Percentiles rank a stretch among this genome's conserved stretches.
Conservation (phyloP, 805 yeast genomes). For the Kuraishia piskuri region DNA sequence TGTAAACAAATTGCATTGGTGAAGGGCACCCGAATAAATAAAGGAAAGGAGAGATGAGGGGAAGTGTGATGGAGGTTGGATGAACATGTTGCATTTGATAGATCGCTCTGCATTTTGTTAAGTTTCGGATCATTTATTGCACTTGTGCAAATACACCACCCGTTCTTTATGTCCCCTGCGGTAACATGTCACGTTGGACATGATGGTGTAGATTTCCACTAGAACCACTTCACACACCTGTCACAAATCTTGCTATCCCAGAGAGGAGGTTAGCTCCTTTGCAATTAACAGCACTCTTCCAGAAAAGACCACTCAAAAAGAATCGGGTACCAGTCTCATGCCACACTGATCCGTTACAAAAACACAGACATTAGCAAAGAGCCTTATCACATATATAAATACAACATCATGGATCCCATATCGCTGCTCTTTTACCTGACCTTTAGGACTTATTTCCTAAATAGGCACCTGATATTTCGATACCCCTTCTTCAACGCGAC, state of each 20-base stretch:
- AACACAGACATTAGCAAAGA: background rate
- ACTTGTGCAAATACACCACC: too few species aligned
- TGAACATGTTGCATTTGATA: too few species aligned
- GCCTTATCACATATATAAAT: background rate
- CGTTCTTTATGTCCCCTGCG: background rate
- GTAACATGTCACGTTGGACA: background rate
- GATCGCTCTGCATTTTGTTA: too few species aligned
- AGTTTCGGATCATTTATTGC: too few species aligned
- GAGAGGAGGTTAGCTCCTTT: background rate
- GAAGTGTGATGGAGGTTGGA: too few species aligned
- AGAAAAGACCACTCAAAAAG: background rate
- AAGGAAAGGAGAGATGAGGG: background rate
- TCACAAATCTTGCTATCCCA: background rate
- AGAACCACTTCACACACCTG: background rate
- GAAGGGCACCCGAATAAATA: background rate
- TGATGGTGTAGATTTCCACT: background rate
- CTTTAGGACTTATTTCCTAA: background rate
- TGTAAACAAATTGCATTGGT: background rate
- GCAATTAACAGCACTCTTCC: background rate
- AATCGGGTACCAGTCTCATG: background rate
- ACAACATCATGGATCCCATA: background rate
- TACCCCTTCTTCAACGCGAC: background rate
- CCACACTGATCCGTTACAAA: too few species aligned
- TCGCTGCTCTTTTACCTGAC: background rate
- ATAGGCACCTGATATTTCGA: background rate